phyloP scores from a whole-genome alignment of 116 monocot genomes.

The Posidonia oceanica region DNA sequence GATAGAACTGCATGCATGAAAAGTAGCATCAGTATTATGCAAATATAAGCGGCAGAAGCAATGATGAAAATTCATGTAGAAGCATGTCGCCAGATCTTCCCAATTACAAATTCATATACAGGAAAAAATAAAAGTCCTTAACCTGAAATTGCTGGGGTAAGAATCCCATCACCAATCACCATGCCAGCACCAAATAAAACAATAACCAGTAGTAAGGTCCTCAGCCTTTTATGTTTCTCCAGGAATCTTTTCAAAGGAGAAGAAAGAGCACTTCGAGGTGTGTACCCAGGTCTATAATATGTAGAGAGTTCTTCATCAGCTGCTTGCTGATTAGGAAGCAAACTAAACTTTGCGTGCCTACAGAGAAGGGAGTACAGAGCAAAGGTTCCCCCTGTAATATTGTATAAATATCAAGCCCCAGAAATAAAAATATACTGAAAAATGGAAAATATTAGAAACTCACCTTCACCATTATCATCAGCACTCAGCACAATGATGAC shows the following conservation, averaged over 20 bases:
- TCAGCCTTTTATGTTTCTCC: slow-evolving; percentile 37
- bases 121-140: neutral
- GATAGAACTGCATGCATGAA: slow-evolving; percentile 27
- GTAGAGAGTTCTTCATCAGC: slow-evolving; percentile 45
- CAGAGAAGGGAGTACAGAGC: slow-evolving; percentile 35
- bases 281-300: slow-evolving; percentile 22
- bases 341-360: slow-evolving; percentile 34
- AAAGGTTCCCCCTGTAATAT: slow-evolving; percentile 26
- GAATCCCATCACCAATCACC: slow-evolving; percentile 98
- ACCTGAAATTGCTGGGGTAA: slow-evolving; percentile 47
- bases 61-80: neutral
- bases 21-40: neutral
- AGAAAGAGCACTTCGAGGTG: slow-evolving; percentile 7
- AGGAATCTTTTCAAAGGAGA: slow-evolving; percentile 30
- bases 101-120: neutral
- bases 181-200: slow-evolving; percentile 44
- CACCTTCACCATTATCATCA: slow-evolving; percentile 42
- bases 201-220: slow-evolving; percentile 28
- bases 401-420: neutral
- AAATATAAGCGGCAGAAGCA: neutral
- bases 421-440: neutral
- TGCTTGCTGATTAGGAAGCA: slow-evolving; percentile 45
- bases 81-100: neutral
- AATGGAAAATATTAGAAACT: neutral
- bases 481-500: slow-evolving; percentile 19